Evolutionary conservation across 2,329 filamentous ascomycete species (phyloP), one percentile per base, ranked within the genome.

Genomic region (Cadophora luteo-olivacea): DNA sequence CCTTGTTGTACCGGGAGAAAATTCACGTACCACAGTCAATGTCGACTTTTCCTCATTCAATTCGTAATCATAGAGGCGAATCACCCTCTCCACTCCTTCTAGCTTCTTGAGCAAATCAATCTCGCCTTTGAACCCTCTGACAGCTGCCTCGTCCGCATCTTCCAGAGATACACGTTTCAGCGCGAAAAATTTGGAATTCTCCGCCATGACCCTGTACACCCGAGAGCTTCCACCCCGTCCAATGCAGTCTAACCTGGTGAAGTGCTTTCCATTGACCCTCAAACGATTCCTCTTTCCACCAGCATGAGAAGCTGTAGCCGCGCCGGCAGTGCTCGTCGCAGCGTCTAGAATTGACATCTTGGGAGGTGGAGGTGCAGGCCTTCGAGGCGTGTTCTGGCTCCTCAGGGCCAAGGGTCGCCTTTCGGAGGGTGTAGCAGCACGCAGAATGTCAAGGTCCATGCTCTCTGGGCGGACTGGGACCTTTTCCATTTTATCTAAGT

Each of bases 281-380:
- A 98, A 86, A 68, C 95, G 91, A 71, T 93, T 93, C 58, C 93
- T 88, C 76, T 93, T 93, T 79, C 92, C 86, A 68, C 72, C 77
- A 25, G 83, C 84, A 76, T 94, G 92, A 4, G 88, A 86, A 3
- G 93, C 89, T 0, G 92, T 90, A 4, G 92, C 89, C 32, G 93
- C 92, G 16, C 94, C 94, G 4, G 92, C 93, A 12, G 90, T 90
- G 1, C 91, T 89, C 1, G 95, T 97, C 1, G 94, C 95, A 3
- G 94, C 91, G 73, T 98, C 94, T n/a, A 97, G 82, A 8, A 97
- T 91, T 0, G 92, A 96, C 95, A 98, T 98, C 80, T 97, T 98
- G 0, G 96, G 95, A 8, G 94, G 94, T 2, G 95, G 95, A 29
- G 78, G 91, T 0, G 93, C 93, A 25, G 91, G 86, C 73, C 94